Evolutionary conservation across 2,329 filamentous ascomycete species (phyloP).

Genomic region (Calonectria montana): DNA sequence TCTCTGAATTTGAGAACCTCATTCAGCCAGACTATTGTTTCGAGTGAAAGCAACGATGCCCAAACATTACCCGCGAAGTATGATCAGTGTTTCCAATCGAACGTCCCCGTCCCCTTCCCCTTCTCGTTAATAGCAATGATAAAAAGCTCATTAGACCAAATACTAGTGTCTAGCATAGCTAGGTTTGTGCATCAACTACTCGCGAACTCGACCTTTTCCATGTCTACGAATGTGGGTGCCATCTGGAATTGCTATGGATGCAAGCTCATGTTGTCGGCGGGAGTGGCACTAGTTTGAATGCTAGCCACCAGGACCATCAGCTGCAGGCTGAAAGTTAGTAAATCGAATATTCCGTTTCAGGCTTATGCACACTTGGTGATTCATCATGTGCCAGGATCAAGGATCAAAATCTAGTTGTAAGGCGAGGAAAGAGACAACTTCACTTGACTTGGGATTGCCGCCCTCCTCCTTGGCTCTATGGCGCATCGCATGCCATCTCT

Average conservation of each 20-base stretch:
- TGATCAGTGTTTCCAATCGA: background rate
- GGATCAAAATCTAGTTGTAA: constrained; percentile 9
- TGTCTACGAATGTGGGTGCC: background rate
- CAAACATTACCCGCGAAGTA: no score
- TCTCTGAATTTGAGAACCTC: no score
- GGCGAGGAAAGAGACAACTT: constrained; percentile 27
- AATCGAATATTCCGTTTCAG: constrained; percentile 9
- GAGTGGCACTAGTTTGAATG: background rate
- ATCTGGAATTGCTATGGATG: background rate
- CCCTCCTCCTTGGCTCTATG: background rate
- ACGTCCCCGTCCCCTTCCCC: background rate
- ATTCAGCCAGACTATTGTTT: background rate
- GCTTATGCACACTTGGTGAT: constrained; percentile 18
- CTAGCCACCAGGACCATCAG: background rate
- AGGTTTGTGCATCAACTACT: no score
- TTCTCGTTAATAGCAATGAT: background rate
- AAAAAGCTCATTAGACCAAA: background rate
- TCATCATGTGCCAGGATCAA: constrained; percentile 28
- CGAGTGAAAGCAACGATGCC: background rate
- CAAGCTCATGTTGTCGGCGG: background rate
- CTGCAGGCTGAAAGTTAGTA: constrained; percentile 1
- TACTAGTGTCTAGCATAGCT: background rate
- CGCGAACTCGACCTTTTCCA: background rate
- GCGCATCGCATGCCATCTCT: background rate
- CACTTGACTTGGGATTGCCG: background rate